Percentiles rank a stretch among this genome's conserved stretches.
These are phyloP conservation scores for Leishmania aethiopica DNA, from an alignment of 208 protist genomes.

Conservation along the genomic window DNA sequence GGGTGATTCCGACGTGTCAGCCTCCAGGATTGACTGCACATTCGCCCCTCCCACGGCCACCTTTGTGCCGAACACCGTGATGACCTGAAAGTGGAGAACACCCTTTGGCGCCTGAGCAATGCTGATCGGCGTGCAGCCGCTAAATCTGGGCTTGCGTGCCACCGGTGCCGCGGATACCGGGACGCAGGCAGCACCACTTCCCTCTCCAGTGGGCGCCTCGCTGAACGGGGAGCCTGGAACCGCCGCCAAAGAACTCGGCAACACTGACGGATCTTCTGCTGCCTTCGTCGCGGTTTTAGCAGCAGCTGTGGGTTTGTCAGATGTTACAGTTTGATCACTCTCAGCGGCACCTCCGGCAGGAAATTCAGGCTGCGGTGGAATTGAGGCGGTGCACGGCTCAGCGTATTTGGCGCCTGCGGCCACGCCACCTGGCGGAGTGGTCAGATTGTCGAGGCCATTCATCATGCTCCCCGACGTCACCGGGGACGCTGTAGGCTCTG, in stretches of 20 bases:
- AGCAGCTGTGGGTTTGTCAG: not conserved
- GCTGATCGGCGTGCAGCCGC: constrained; percentile 31
- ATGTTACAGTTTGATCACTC: not conserved
- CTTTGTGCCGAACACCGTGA: constrained; percentile 24
- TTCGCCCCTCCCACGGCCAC: constrained; percentile 23
- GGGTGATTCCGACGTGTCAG: constrained; percentile 9
- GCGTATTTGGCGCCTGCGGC: not conserved
- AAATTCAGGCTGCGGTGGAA: not conserved
- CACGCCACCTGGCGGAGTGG: not conserved
- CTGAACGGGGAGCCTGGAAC: not conserved
- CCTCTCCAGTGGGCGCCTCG: not conserved
- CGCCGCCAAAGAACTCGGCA: not conserved
- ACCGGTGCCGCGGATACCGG: not conserved
- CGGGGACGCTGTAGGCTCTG: not conserved
- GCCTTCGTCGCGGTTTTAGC: constrained; percentile 4
- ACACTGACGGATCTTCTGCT: not conserved
- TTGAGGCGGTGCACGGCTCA: not conserved
- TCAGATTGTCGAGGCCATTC: not conserved
- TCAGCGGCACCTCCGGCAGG: not conserved
- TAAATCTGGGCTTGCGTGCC: constrained; percentile 13
- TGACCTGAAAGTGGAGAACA: constrained; percentile 25
- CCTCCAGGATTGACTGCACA: constrained; percentile 18
- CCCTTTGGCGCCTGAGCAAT: constrained; percentile 22
- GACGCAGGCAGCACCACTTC: not conserved
- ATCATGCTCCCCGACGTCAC: not conserved